These are phyloP conservation scores for Trichosporon sp. DNA, from an alignment of 1,284 basidiomycete genomes.

Conservation along the genomic window DNA sequence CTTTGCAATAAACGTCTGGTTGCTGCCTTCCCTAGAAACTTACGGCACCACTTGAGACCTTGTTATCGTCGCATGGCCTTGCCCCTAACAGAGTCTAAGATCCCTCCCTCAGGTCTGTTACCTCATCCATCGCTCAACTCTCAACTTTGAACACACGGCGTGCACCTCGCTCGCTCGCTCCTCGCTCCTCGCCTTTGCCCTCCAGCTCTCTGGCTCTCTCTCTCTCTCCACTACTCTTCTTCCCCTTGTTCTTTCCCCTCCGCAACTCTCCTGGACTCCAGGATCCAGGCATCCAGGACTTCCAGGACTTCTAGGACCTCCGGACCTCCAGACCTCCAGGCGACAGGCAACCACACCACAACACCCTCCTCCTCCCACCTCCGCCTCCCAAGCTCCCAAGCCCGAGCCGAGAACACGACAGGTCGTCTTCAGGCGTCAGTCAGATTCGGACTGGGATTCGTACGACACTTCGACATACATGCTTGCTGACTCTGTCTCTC, in stretches of 20 bases:
- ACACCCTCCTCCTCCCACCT: neutral
- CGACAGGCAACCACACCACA: neutral
- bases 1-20: slow-evolving; percentile 7
- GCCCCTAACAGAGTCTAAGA: neutral
- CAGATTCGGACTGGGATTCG: slow-evolving; percentile 5
- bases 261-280: neutral
- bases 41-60: slow-evolving; percentile 6
- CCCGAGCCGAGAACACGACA: slow-evolving; percentile 6
- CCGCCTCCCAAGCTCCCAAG: neutral
- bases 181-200: neutral
- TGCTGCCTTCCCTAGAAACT: slow-evolving; percentile 3
- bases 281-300: neutral
- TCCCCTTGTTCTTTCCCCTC: slow-evolving; percentile 4
- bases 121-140: slow-evolving; percentile 5
- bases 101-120: neutral
- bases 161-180: neutral
- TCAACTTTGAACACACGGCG: neutral
- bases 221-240: neutral
- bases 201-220: no score
- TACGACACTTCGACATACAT: neutral
- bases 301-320: neutral
- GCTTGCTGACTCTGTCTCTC: neutral
- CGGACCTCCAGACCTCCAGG: neutral
- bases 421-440: slow-evolving; percentile 1
- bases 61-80: slow-evolving; percentile 6